Evolutionary conservation across 805 yeast genomes (phyloP), one percentile per base, ranked within the genome.

Genomic region (Starmera caribaea): DNA sequence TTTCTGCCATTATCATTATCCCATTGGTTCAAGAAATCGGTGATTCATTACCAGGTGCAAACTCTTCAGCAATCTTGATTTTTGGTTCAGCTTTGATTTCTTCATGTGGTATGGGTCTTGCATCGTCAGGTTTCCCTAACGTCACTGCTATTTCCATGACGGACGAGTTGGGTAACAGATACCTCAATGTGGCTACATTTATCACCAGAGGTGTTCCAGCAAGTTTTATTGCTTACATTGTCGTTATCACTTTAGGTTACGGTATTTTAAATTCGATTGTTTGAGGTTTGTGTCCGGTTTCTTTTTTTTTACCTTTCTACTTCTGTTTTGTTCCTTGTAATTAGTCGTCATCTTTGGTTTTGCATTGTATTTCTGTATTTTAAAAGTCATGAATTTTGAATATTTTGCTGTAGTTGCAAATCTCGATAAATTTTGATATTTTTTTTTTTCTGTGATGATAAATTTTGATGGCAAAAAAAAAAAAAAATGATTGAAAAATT

Each of bases 121-220:
- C 97, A 2, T 89, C 97, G 0, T 81, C 95, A 0, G 97, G 98
- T 0, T 92, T 92, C 71, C 98, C 98, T n/a, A 90, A 92, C 55
- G 96, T 92, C 30, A 89, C 97, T 0, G 98, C 97, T 0, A 86
- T 92, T 44, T 86, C 97, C 45, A 81, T 86, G 81, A 75, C 89
- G 3, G 96, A 90, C 57, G 92, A 84, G 45, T 73, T 87, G 37
- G 97, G 97, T n/a, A 76, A 78, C 37, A 85, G 94, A 24, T 90
- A 89, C 54, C 65, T 90, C 49, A 78, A 81, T 9, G 96, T 88
- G 30, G 66, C 72, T 24, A 81, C 84, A 4, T 92, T 90, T 56
- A 83, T 90, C 40, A 80, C 84, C 5, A 74, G 95, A 48, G 98
- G 98, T 61, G 86, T 89, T 6, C 96, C 96, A 3, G 74, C 90